phyloP scores from a whole-genome alignment of 2,329 filamentous ascomycete species.

The Sclerotinia subarctica region DNA sequence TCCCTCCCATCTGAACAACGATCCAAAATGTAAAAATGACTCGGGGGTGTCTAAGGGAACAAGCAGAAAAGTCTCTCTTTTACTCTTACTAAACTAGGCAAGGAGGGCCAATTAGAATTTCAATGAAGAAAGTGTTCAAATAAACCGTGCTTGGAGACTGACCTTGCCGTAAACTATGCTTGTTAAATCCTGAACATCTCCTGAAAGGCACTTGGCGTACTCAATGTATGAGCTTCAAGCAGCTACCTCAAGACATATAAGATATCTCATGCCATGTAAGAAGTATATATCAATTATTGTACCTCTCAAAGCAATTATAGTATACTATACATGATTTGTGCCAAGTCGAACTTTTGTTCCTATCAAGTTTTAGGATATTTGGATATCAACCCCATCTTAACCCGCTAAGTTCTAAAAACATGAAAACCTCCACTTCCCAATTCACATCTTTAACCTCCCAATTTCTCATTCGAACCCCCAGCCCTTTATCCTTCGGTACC shows the following conservation, averaged over 20 bases:
- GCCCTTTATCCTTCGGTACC: constrained; percentile 47
- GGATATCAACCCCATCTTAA: constrained; percentile 19
- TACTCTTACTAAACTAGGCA: not conserved
- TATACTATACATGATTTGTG: constrained; percentile 20
- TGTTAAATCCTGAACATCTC: not conserved
- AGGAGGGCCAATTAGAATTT: not conserved
- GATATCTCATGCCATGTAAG: not conserved
- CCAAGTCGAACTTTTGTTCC: constrained; percentile 11
- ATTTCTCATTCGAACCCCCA: not conserved
- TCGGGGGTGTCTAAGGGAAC: not conserved
- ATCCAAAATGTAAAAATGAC: not conserved
- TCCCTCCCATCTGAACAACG: too few species aligned
- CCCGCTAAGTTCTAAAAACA: constrained; percentile 17
- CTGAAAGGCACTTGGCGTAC: not conserved
- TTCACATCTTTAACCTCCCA: not conserved
- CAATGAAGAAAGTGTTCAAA: too few species aligned
- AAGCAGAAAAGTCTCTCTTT: not conserved
- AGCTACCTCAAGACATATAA: not conserved
- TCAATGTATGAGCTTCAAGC: not conserved
- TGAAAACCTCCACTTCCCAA: constrained; percentile 9
- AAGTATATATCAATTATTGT: constrained; percentile 17
- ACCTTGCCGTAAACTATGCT: not conserved
- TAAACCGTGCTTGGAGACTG: not conserved
- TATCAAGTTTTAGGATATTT: constrained; percentile 9
- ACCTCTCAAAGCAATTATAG: constrained; percentile 20